phyloP scores from a whole-genome alignment of 23 red algal species.

The Gracilaria gracilis region DNA sequence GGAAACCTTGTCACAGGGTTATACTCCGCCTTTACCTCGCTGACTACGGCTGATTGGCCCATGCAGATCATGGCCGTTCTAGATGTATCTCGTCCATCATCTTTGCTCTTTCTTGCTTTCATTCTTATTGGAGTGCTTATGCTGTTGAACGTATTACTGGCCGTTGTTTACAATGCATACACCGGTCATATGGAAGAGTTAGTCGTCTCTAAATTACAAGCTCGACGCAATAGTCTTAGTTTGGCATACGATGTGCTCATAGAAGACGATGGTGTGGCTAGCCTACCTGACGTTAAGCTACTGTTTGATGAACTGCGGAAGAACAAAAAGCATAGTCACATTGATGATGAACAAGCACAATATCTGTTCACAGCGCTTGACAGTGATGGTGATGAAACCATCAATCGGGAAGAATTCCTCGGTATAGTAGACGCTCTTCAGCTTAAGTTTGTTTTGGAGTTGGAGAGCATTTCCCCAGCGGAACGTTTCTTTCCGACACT shows the following conservation, averaged over 20 bases:
- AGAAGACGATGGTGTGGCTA: conserved; percentile 22
- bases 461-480: conserved; percentile 41
- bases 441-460: conserved; percentile 67
- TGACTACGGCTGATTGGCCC: conserved; percentile 78
- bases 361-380: conserved; percentile 73
- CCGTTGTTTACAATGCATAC: conserved; percentile 82
- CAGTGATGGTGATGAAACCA: conserved; percentile 58
- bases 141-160: conserved; percentile 70
- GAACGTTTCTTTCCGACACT: conserved; percentile 59
- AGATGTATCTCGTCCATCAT: conserved; percentile 46
- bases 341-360: conserved; percentile 42
- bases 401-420: conserved; percentile 71
- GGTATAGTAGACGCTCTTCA: conserved; percentile 73
- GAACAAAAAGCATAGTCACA: conserved; percentile 61
- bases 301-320: conserved; percentile 72
- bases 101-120: conserved; percentile 58
- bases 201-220: conserved; percentile 35
- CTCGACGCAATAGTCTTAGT: conserved; percentile 47
- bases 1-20: conserved; percentile 62
- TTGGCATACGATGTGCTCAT: conserved; percentile 58
- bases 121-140: conserved; percentile 72
- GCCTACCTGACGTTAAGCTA: conserved; percentile 41
- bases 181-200: conserved; percentile 70
- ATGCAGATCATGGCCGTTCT: conserved; percentile 80
- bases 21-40: conserved; percentile 61